Conservation (phyloP, 2,329 filamentous ascomycete genomes). For the Pseudopithomyces maydicus region DNA sequence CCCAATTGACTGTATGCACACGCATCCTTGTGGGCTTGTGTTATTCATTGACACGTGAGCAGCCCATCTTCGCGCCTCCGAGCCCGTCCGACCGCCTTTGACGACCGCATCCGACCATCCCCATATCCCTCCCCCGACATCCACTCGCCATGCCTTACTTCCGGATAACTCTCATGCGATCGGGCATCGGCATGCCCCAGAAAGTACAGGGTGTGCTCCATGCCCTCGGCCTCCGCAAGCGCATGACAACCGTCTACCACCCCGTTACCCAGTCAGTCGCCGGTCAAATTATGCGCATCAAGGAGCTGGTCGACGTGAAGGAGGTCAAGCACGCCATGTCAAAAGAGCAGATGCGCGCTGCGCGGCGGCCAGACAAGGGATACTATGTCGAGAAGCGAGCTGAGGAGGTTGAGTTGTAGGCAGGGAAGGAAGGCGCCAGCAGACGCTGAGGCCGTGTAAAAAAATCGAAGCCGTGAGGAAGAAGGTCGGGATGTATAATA, state of each 20-base stretch:
- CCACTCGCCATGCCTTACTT: constrained; percentile 72
- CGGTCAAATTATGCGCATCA: constrained; percentile 91
- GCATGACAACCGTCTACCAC: constrained; percentile 87
- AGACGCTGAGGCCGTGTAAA: too few relatives aligned
- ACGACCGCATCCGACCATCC: neutral
- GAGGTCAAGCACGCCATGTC: constrained; percentile 73
- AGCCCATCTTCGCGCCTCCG: constrained; percentile 4
- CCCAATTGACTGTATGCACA: neutral
- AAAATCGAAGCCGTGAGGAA: neutral
- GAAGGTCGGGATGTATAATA: neutral
- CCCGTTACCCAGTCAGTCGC: constrained; percentile 80
- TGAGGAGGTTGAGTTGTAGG: constrained; percentile 12
- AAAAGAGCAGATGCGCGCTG: constrained; percentile 70
- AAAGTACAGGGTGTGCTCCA: constrained; percentile 80
- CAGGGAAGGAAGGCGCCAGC: neutral
- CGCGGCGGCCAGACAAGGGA: constrained; percentile 75
- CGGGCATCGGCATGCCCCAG: constrained; percentile 80
- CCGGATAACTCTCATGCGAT: constrained; percentile 88
- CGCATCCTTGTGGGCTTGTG: too few relatives aligned
- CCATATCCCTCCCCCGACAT: constrained; percentile 4
- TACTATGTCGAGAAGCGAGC: constrained; percentile 74
- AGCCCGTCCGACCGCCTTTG: neutral
- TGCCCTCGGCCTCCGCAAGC: constrained; percentile 83
- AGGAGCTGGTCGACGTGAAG: constrained; percentile 83
- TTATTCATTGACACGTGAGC: constrained; percentile 5